Evolutionary conservation across 176 grass and related monocot genomes (phyloP), one percentile per base, ranked within the genome.

Genomic region (Triticum turgidum): DNA sequence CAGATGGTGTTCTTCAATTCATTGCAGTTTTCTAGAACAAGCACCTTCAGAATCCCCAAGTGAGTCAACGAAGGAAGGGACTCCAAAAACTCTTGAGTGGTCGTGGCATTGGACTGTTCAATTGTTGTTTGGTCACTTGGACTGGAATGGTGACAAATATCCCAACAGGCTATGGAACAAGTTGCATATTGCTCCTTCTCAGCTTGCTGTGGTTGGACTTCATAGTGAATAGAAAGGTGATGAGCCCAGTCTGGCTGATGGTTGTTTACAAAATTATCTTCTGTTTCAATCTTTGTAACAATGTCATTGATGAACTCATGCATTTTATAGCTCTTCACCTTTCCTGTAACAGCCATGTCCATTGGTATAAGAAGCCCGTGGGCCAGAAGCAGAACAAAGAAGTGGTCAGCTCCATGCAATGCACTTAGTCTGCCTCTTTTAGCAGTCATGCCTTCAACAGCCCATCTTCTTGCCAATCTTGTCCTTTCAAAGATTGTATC

Each of bases 381-480:
- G 2, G 67, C 30, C 9, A 71, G 0, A 58, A 82, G 65, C 11
- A 70, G 6, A 25, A 58, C 6, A 6, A 82, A 25, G 25, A 18
- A 70, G 20, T 4, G 65, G 0, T 25, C 47, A 5, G 80, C 65
- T 39, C 71, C 29, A n/a, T 52, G 63, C 25, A 21, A 0, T 2
- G 29, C 11, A 18, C 21, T 25, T 47, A 41, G 11, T 21, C 81
- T 27, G 0, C 67, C 67, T 17, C 33, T 11, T 7, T 27, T 83
- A 4, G 12, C 30, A 22, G 33, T 11, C 37, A 78, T 32, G 29
- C 71, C 54, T 85, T 85, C 83, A 37, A 54, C 34, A 8, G 21
- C 62, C 51, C 32, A 85, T 85, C 56, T 83, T 69, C 67, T 82
- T 4, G 54, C 24, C 1, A 88, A 51, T 32, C 64, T 82, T 32